Evolutionary conservation across 345 rosid species (phyloP), one percentile per base, ranked within the genome.

Genomic region (Streptanthus diversifolius): DNA sequence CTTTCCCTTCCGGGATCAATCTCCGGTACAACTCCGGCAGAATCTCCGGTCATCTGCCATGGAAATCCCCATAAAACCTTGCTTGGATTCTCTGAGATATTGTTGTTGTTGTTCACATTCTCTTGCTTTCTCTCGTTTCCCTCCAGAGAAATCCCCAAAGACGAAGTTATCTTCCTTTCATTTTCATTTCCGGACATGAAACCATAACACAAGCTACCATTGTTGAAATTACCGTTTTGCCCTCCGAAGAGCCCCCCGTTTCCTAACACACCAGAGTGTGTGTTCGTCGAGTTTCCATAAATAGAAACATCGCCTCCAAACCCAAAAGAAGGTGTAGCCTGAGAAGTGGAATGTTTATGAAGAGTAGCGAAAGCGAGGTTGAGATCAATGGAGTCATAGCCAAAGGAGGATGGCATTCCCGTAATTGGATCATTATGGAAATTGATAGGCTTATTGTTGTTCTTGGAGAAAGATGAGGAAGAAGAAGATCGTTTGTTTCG

Each of bases 351-450:
- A 22, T 80, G 85, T 35, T 87, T 90, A 2, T 63, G 80, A 70
- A 87, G 95, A 66, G 86, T 63, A 43, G 91, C 87, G 71, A 91
- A 91, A 11, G 95, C 95, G n/a, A 91, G 88, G 53, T 82, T 74
- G 52, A 91, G 86, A 70, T 88, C 95, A 75, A 76, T 84, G 22
- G 90, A 74, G 72, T 87, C 95, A 36, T 88, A 88, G 33, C 78
- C 60, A 72, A 82, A 65, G 3, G 80, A 54, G 1, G 79, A 49
- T 24, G 87, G 85, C 47, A 84, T 78, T 43, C 54, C 59, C 13
- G 85, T 63, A 29, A 77, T 51, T 51, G 82, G 72, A 3, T 69
- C 78, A 29, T 47, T 47, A 22, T 76, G 75, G 71, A 76, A 76
- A 76, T 0, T 61, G 17, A 83, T 43, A 24, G 77, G 73, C 29